Evolutionary conservation across 345 rosid genomes (phyloP), one percentile per base, ranked within the genome.

Genomic region (Noccaea caerulescens): DNA sequence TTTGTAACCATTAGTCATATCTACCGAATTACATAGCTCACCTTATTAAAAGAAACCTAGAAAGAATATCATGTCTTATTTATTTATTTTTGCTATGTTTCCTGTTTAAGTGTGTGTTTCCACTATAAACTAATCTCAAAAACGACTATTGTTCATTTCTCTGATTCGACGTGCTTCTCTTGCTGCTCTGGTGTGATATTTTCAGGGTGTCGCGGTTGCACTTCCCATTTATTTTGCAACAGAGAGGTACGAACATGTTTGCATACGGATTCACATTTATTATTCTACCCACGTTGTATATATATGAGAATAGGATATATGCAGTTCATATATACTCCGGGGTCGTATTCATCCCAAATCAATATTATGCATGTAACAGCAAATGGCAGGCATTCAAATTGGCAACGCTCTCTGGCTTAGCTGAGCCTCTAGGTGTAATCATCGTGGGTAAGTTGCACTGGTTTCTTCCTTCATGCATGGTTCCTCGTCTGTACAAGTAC

Each of bases 371-470:
- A 71, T 77, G 71, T 80, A 61, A 76, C 88, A 94, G 99, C 87
- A 94, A 94, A 84, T 94, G 99, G 99, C 89, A 91, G 81, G 99
- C 97, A 52, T 94, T 94, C 88, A 94, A 94, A 79, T 78, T 94
- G 77, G 96, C 97, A 33, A 83, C 97, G 27, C 90, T 94, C 54
- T 91, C 99, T 79, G 97, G 99, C 76, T 82, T 94, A 39, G 97
- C 96, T 2, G 99, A 94, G 84, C 99, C 99, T 34, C 91, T 94
- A 16, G 99, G 99, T 30, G 99, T 94, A 47, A 74, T 94, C 33
- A 82, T 91, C 46, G 99, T 94, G 30, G 97, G 99, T 91, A 85
- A 64, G 93, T 58, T 41, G 51, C 68, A 54, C 30, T 2, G 7
- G 38, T 61, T 37, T 61, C 4, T 59, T 46, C 18, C 37, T 34